A percentile compares a stretch with the other conserved stretches of the same genome.
These are phyloP conservation scores for Graphilbum ipis-grandicollis DNA, from an alignment of 2,329 filamentous ascomycete genomes.

Conservation along the genomic window DNA sequence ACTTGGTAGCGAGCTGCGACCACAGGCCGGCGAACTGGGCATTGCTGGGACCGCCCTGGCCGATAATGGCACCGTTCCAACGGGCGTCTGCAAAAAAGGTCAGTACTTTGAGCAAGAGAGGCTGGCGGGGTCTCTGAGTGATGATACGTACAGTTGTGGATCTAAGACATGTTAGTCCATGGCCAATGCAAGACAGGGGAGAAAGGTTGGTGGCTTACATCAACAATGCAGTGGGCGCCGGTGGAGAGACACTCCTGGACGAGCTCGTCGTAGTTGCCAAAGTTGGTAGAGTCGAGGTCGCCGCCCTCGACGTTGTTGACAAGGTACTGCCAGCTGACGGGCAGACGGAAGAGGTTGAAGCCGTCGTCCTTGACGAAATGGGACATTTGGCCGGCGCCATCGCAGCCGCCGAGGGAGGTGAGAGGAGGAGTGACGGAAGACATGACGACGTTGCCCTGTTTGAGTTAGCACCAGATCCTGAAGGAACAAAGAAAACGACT, in stretches of 20 bases:
- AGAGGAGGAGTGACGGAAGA: conserved; percentile 1
- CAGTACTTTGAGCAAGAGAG: background rate
- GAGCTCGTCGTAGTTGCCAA: conserved; percentile 26
- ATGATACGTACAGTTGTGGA: conserved; percentile 27
- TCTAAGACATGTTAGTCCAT: background rate
- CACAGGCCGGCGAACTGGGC: conserved; percentile 44
- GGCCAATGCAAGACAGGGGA: background rate
- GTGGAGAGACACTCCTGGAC: conserved; percentile 29
- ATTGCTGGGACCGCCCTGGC: conserved; percentile 45
- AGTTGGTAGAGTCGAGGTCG: conserved; percentile 22
- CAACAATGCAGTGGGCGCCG: conserved; percentile 30
- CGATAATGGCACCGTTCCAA: conserved; percentile 44
- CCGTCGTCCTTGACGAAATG: conserved; percentile 36
- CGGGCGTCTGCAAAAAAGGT: conserved; percentile 18
- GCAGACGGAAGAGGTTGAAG: conserved; percentile 37
- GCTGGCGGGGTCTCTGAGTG: too few relatives aligned
- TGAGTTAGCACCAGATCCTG: background rate
- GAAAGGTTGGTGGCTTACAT: conserved; percentile 14
- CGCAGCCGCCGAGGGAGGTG: conserved; percentile 5
- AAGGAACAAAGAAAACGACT: conserved; percentile 1
- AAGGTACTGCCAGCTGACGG: conserved; percentile 27
- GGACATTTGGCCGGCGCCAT: conserved; percentile 25
- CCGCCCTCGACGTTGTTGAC: conserved; percentile 21
- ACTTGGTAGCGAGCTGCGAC: conserved; percentile 38
- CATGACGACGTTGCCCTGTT: background rate